Evolutionary conservation across 768 basidiomycete species (phyloP).

Genomic region (Rhizopogon vulgaris): DNA sequence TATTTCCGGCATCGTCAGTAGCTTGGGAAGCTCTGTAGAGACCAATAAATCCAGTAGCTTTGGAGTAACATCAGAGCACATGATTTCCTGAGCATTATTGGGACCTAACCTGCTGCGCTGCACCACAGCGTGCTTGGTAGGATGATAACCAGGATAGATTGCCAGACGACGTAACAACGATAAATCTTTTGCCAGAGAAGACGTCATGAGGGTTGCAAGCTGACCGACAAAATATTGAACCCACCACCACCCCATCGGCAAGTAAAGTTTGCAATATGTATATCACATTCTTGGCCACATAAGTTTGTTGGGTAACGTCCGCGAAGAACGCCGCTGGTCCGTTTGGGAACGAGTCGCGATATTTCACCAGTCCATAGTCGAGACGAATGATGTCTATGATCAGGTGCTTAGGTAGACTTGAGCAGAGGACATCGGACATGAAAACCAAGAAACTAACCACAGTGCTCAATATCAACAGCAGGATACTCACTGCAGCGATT

Average conservation of each 20-base stretch:
- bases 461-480: conserved; percentile 14
- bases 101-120: conserved; percentile 3
- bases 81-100: not conserved
- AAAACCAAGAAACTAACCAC: conserved; percentile 3
- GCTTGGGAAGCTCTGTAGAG: conserved; percentile 5
- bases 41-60: not conserved
- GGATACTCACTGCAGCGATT: conserved; percentile 10
- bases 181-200: conserved; percentile 6
- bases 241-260: conserved; percentile 6
- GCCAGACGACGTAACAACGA: conserved; percentile 11
- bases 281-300: conserved; percentile 19
- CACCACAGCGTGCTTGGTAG: conserved; percentile 5
- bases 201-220: not conserved
- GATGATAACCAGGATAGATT: conserved; percentile 4
- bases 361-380: conserved; percentile 12
- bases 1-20: not conserved
- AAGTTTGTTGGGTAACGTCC: conserved; percentile 14
- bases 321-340: conserved; percentile 21
- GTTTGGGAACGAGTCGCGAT: conserved; percentile 13
- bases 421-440: not conserved
- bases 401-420: conserved; percentile 4
- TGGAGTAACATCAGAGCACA: too few relatives aligned
- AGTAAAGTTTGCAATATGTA: conserved; percentile 11
- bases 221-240: not conserved
- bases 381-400: conserved; percentile 13